Evolutionary conservation across 106 monocot species (phyloP).

Genomic region (Chionographis japonica): DNA sequence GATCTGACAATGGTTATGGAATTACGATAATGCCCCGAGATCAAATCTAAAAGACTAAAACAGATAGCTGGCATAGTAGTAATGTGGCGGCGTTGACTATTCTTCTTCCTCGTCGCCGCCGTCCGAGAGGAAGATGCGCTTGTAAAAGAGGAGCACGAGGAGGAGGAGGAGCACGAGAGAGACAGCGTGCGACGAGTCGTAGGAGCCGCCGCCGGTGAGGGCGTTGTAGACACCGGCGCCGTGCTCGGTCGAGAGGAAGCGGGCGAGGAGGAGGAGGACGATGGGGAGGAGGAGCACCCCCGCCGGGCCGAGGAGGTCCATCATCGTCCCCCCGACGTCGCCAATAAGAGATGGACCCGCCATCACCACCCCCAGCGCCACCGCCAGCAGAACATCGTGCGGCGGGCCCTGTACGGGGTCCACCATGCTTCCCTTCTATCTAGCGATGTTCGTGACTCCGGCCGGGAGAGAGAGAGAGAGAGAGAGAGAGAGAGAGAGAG

Average conservation of each 20-base stretch:
- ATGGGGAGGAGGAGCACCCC: background rate
- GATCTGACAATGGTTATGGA: no score
- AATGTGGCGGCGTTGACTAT: no score
- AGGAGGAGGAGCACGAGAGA: background rate
- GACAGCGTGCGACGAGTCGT: background rate
- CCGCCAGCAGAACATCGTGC: no score
- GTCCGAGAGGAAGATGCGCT: background rate
- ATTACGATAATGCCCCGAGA: no score
- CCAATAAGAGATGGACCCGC: background rate
- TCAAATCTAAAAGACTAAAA: no score
- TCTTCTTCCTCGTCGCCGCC: background rate
- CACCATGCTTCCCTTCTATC: no score
- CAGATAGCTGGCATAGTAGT: no score
- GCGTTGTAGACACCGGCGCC: background rate
- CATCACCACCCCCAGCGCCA: background rate
- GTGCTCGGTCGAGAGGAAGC: background rate
- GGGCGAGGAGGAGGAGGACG: background rate
- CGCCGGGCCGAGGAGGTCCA: background rate
- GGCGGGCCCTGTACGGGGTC: no score
- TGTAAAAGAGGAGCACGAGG: background rate
- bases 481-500: no score
- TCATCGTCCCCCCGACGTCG: background rate
- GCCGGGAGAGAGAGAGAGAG: no score
- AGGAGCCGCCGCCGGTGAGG: background rate
- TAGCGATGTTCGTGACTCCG: no score